Base-by-base conservation (phyloP, 306 rosid genomes). In the Quercus gilva region DNA sequence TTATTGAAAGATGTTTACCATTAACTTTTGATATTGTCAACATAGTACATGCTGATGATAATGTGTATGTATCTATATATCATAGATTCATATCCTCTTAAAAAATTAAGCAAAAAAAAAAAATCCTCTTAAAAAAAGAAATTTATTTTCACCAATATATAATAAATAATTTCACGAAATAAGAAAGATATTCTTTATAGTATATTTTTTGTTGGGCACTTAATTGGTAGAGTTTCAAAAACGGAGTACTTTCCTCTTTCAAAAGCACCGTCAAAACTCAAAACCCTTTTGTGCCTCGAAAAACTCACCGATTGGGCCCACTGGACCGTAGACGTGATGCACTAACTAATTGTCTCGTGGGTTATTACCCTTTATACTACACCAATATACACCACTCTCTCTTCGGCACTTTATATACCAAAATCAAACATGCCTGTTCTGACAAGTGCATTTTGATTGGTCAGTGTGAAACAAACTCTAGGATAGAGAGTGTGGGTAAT, bases 311-410 rank as follows among this genome's bases (percentile, higher is more conserved):
- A 12, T 0, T 35, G 78, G 67, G 55, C 72, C 77, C 82, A 71
- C 12, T 29, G 28, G 72, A 69, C 67, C 83, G 74, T 37, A 73
- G 79, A 78, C 79, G 80, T 78, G 79, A n/a, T 81, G 70, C 75
- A 41, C 31, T 69, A 60, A 70, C 85, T 49, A 77, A 59, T 7
- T 26, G 70, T 58, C 64, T 58, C 14, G 2, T 1, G 4, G 63
- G 25, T 6, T 6, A 64, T 12, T 18, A 10, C 2, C 26, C 31
- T 11, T 74, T 9, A 11, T 71, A 64, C 7, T 15, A 65, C 21
- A 8, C 45, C 45, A 11, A 71, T 20, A 2, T 28, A 3, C 0
- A 35, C 78, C 67, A 74, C 65, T 21, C 77, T 37, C 65, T 3
- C 5, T 5, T 0, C 2, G 8, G 75, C 31, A 58, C 69, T 81